These are phyloP conservation scores for Coccomyxa sp. DNA, from an alignment of 139 green algal genomes.

Conservation along the genomic window DNA sequence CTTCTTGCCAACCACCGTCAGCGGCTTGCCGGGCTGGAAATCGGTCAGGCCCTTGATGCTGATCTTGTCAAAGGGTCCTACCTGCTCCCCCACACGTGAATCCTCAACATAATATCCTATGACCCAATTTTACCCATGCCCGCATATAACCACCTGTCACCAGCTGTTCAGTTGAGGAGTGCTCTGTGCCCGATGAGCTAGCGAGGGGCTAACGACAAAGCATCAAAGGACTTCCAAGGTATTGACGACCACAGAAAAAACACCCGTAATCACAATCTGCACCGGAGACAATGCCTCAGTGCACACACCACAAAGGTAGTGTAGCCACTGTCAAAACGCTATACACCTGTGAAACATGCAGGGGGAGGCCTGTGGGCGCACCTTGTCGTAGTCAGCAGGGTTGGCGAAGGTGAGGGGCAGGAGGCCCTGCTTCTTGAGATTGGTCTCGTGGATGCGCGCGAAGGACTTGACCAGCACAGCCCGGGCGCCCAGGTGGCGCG, in stretches of 20 bases:
- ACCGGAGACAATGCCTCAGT: too few relatives aligned
- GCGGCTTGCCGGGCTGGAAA: conserved; percentile 71
- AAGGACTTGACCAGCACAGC: conserved; percentile 89
- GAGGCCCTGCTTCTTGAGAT: conserved; percentile 96
- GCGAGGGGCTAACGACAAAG: background rate
- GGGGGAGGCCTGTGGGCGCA: conserved; percentile 13
- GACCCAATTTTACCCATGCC: too few relatives aligned
- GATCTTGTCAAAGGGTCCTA: conserved; percentile 61
- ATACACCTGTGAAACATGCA: too few relatives aligned
- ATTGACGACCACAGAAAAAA: too few relatives aligned
- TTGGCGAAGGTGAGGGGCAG: conserved; percentile 85
- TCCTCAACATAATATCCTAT: too few relatives aligned
- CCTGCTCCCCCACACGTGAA: conserved; percentile 8
- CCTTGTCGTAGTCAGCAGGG: conserved; percentile 91
- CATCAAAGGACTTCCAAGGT: too few relatives aligned
- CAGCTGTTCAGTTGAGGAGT: too few relatives aligned
- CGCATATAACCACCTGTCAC: too few relatives aligned
- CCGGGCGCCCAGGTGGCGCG: conserved; percentile 71
- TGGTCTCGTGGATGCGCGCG: conserved; percentile 96
- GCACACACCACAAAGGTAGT: too few relatives aligned
- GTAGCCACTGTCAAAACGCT: too few relatives aligned
- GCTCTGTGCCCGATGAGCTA: background rate
- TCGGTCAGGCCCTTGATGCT: conserved; percentile 74
- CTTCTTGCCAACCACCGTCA: conserved; percentile 78
- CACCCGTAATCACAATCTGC: too few relatives aligned